Base-by-base conservation (phyloP, 1,284 basidiomycete species). In the Somion occarium region DNA sequence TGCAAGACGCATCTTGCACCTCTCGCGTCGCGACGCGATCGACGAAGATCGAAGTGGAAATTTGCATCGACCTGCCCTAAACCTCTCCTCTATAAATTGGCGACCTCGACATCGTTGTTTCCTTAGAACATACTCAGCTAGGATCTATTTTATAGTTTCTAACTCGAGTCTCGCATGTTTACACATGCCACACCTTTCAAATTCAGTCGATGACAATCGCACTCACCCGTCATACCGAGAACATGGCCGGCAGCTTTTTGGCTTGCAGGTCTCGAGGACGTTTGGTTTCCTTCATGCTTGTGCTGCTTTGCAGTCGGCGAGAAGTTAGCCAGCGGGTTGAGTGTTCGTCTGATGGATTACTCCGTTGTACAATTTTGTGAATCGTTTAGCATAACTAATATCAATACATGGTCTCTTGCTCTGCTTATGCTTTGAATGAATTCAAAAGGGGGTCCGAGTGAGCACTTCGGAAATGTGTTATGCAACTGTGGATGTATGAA, bases 141-240 rank as follows among this genome's bases (percentile, higher is more conserved):
- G 85, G 85, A 88, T 88, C 85, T 88, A 78, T 88, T 88, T 79
- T 83, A 87, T 84, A 88, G 85, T 82, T 83, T 84, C 85, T 88
- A 83, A 87, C 85, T 84, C 82, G 76, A 85, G 83, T 87, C 83
- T 85, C 80, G 85, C 85, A 86, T 86, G 83, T 87, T 84, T 85
- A 86, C 77, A 78, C 82, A 83, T 87, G 84, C 84, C 84, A 69
- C 80, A 82, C 80, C 75, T 77, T 84, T 84, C 78, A 79, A 78
- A 79, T 86, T 80, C 84, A 83, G 73, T 84, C 76, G 85, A 88
- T 88, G 51, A 53, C 37, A 50, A 1, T 43, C 39, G 30, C 30
- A 34, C 30, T 34, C 76, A 61, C 83, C 83, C 83, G 84, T 86
- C 72, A 67, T 69, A 85, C 85, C 69, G 85, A 88, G 85, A 85